Base-by-base conservation (phyloP, 2,329 filamentous ascomycete genomes). In the Fusarium nygamai region DNA sequence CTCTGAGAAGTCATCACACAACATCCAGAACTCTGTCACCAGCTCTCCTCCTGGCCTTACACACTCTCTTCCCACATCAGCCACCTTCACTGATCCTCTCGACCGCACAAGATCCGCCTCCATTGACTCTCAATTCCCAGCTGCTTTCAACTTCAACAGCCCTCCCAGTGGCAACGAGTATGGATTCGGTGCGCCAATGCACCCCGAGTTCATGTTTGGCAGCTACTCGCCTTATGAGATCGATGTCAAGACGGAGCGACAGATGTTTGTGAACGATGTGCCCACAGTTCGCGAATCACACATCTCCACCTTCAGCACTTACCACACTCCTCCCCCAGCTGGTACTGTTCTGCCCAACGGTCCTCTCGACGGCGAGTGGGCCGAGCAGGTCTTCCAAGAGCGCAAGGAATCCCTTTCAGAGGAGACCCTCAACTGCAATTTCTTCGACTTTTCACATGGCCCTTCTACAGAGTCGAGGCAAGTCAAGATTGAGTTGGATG, bases 181-280 rank as follows among this genome's bases (percentile, higher is more conserved):
- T 84, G 90, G 87, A 80, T 93, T 92, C 85, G 89, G 87, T 74
- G 84, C 85, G 24, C 88, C 89, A 85, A 89, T 92, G 84, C 92
- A 89, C 75, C 84, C 87, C 19, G 88, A 93, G 81, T 83, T 90
- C 79, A 86, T 89, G 83, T 88, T 88, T 68, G 82, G 82, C 72
- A 85, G 89, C 73, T 93, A 89, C 82, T 90, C 92, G 27, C 94
- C 95, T 0, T 98, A 97, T 81, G 96, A 98, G 83, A 92, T 98
- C 70, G 96, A 98, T 82, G 93, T 98, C 86, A 97, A 96, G 88
- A 98, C 95, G 3, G 96, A 98, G 85, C 90, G 94, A 74, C 94
- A 98, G 78, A 95, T 97, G 87, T 98, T 94, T 83, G 92, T 98
- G 83, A 94, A 98, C 79, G 94, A 98, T 81, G 89, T 98, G 64